Evolutionary conservation across 257 asterid genomes (phyloP).

Genomic region (Ehretia macrophylla): DNA sequence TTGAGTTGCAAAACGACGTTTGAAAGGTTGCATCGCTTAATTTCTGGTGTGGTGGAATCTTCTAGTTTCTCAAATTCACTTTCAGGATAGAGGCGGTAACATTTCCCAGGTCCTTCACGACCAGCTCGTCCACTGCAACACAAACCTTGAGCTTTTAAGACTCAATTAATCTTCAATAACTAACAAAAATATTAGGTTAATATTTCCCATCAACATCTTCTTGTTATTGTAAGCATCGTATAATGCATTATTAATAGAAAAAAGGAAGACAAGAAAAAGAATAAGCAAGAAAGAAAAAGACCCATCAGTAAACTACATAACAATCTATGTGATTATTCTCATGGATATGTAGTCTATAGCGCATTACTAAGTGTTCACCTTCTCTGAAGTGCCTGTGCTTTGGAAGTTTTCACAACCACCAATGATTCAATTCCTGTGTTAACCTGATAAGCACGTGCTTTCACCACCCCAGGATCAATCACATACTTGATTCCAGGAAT

Average conservation of each 20-base stretch:
- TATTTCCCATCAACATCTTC: too few relatives aligned
- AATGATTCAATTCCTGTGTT: conserved; percentile 80
- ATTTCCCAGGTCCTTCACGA: conserved; percentile 97
- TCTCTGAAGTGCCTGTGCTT: conserved; percentile 97
- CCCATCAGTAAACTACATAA: neutral
- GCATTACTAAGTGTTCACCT: conserved; percentile 46
- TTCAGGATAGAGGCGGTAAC: conserved; percentile 97
- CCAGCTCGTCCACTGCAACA: conserved; percentile 97
- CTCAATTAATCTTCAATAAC: neutral
- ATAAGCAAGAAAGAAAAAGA: neutral
- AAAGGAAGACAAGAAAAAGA: too few relatives aligned
- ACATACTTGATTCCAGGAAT: conserved; percentile 98
- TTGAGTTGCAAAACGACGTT: conserved; percentile 93
- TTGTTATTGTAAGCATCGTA: too few relatives aligned
- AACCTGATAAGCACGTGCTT: conserved; percentile 86
- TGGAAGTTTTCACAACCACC: conserved; percentile 81
- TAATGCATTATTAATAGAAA: too few relatives aligned
- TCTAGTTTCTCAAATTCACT: conserved; percentile 75
- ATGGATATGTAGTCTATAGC: neutral
- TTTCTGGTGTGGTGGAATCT: conserved; percentile 84
- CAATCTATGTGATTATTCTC: neutral
- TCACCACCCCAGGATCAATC: conserved; percentile 96
- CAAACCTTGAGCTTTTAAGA: neutral
- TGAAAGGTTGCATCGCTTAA: conserved; percentile 87
- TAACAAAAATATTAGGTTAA: neutral